These are phyloP conservation scores for Ogataea corticis DNA, from an alignment of 805 yeast genomes.

Conservation along the genomic window DNA sequence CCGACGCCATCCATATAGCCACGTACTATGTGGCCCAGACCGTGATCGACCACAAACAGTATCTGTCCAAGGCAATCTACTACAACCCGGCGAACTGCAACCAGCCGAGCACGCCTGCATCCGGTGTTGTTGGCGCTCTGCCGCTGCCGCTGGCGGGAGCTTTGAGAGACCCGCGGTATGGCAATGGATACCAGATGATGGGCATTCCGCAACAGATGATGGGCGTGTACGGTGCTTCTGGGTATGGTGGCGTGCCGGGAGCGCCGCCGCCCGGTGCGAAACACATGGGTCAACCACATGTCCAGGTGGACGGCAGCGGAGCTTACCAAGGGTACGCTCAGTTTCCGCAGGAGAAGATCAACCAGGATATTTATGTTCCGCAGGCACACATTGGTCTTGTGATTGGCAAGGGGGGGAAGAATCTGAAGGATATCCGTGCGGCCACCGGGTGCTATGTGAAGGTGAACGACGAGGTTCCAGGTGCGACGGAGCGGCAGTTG, in stretches of 20 bases:
- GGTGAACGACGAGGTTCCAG: conserved; percentile 60
- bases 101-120: conserved; percentile 31
- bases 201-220: conserved; percentile 29
- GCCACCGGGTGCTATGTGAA: conserved; percentile 74
- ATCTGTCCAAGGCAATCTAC: conserved; percentile 54
- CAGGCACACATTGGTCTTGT: conserved; percentile 78
- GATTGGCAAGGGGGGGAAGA: conserved; percentile 85
- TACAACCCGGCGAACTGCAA: conserved; percentile 56
- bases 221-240: conserved; percentile 23
- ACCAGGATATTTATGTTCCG: conserved; percentile 75
- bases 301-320: conserved; percentile 8
- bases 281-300: conserved; percentile 13
- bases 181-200: conserved; percentile 27
- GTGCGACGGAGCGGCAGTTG: conserved; percentile 59
- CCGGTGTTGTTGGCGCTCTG: conserved; percentile 3
- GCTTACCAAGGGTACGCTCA: not conserved
- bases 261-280: conserved; percentile 10
- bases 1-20: conserved; percentile 86
- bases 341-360: conserved; percentile 46
- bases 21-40: conserved; percentile 72
- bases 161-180: conserved; percentile 4
- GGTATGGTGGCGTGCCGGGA: too few species aligned
- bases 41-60: conserved; percentile 58
- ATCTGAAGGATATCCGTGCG: conserved; percentile 73
- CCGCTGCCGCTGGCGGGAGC: conserved; percentile 1